A percentile compares a stretch with the other conserved stretches of the same genome.
Evolutionary conservation across 805 yeast species (phyloP).

Genomic region (Metschnikowia colocasiae): DNA sequence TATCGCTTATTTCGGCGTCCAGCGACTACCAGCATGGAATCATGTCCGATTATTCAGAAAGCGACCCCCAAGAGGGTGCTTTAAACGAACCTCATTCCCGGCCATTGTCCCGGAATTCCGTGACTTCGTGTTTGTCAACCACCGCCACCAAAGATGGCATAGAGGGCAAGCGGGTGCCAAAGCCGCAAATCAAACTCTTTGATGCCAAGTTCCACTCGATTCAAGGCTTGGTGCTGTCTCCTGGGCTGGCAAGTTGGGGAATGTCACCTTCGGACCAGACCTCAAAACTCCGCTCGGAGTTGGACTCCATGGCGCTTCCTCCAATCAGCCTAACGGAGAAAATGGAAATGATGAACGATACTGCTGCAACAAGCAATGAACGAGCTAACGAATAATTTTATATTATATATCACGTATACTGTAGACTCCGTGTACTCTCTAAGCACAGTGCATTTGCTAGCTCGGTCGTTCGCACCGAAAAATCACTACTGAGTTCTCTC

Average conservation of each 20-base stretch:
- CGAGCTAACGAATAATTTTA: neutral
- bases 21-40: slow-evolving; percentile 25
- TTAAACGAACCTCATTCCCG: slow-evolving; percentile 39
- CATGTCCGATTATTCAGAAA: slow-evolving; percentile 7
- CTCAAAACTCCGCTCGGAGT: slow-evolving; percentile 4
- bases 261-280: neutral
- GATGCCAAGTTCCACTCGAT: neutral
- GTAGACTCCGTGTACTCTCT: neutral
- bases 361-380: neutral
- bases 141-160: slow-evolving; percentile 74
- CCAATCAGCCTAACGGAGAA: slow-evolving; percentile 46
- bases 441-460: too few species aligned
- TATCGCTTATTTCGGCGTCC: slow-evolving; percentile 24
- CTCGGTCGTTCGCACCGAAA: slow-evolving; percentile 1
- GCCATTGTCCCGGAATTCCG: slow-evolving; percentile 58
- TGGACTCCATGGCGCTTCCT: slow-evolving; percentile 22
- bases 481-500: neutral
- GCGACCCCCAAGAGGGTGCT: slow-evolving; percentile 5
- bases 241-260: neutral
- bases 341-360: slow-evolving; percentile 33
- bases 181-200: slow-evolving; percentile 25
- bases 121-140: slow-evolving; percentile 65
- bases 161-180: slow-evolving; percentile 52
- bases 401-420: neutral
- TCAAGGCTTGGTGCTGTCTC: neutral